Evolutionary conservation across 1,284 basidiomycete species (phyloP).

Genomic region (Sutorius eximius): DNA sequence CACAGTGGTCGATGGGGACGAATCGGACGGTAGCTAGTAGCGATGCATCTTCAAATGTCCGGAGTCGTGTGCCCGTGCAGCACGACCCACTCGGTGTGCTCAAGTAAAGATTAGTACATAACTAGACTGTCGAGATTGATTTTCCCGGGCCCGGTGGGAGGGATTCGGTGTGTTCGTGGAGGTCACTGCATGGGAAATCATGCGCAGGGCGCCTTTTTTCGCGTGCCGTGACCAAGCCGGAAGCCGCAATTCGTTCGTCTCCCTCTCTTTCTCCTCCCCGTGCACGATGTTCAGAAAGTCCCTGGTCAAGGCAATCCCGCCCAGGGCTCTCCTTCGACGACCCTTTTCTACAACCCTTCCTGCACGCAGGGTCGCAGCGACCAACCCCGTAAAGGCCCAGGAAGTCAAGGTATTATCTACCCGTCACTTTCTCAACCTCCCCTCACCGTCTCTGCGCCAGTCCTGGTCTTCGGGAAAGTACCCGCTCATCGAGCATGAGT

Average conservation of each 20-base stretch:
- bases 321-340: slow-evolving; percentile 50
- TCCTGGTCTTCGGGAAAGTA: slow-evolving; percentile 84
- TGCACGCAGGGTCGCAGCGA: slow-evolving; percentile 65
- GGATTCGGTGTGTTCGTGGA: not conserved
- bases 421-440: slow-evolving; percentile 10
- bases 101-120: slow-evolving; percentile 22
- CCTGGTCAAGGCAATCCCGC: slow-evolving; percentile 42
- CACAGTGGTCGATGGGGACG: slow-evolving; percentile 6
- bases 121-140: not conserved
- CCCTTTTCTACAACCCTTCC: slow-evolving; percentile 64
- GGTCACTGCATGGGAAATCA: slow-evolving; percentile 28
- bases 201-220: slow-evolving; percentile 6
- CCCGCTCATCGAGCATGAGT: slow-evolving; percentile 96
- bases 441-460: slow-evolving; percentile 36
- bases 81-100: slow-evolving; percentile 68
- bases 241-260: not conserved
- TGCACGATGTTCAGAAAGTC: slow-evolving; percentile 35
- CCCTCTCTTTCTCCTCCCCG: not conserved
- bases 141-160: not conserved
- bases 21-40: slow-evolving; percentile 29
- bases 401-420: slow-evolving; percentile 65
- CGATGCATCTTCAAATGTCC: slow-evolving; percentile 36
- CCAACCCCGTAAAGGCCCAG: slow-evolving; percentile 79
- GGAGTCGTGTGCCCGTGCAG: slow-evolving; percentile 31
- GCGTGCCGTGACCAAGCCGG: slow-evolving; percentile 18